Evolutionary conservation across 2,329 filamentous ascomycete species (phyloP), one percentile per base, ranked within the genome.

Genomic region (Thyridium curvatum): DNA sequence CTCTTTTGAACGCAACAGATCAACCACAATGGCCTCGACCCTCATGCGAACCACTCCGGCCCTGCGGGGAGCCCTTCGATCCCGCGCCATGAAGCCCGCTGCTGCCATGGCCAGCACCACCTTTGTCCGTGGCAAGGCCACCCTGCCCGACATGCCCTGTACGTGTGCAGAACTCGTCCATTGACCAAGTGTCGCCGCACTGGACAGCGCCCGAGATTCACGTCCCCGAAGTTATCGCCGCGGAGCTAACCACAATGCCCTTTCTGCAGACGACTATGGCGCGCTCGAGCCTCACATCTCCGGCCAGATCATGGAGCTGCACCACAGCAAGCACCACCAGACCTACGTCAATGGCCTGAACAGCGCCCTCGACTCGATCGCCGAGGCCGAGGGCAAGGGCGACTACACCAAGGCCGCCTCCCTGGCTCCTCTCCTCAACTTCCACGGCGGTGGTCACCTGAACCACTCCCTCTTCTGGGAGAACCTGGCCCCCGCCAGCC

Each of bases 381-480:
- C 70, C 37, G 67, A 71, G 42, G 84, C 85, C 29, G 73, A 77
- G 55, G 69, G 67, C 54, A 74, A 81, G 61, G 80, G 80, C 52
- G 84, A 75, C 52, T 53, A 60, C 46, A 61, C 64, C 56, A 66
- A 69, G 45, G 71, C 69, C 6, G 69, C 71, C 26, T 56, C 66
- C 8, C 61, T 71, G 45, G 72, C 72, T 3, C 71, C 72, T 13
- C 59, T 72, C 16, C 64, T 94, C 66, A 85, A 84, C 54, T 95
- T 94, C 74, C 87, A 94, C 60, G 89, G 84, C 35, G 90, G 90
- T 32, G 90, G 90, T 7, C 89, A 95, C 69, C 83, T 94, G 65
- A 96, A 96, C 69, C 90, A 95, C 71, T 82, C 79, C 1, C 78
- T 95, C 29, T 95, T 95, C 72, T 96, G 89, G 89, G 80, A 86